Conservation (phyloP, 2,329 filamentous ascomycete species). For the Exophiala calicioides region DNA sequence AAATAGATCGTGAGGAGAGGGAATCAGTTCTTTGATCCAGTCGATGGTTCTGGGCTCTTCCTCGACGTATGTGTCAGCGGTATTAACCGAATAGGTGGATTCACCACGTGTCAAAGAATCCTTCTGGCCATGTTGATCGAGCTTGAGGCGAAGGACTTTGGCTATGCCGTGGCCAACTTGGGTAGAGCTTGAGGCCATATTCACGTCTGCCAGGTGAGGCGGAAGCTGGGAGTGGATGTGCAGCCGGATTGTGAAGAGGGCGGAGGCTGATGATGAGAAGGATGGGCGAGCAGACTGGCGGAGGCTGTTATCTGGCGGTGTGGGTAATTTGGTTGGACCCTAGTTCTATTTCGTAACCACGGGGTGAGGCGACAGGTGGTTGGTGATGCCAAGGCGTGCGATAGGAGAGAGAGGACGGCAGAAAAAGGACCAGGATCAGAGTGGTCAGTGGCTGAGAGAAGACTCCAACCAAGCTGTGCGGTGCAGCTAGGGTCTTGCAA, state of each 20-base stretch:
- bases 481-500: no score
- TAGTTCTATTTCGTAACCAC: neutral
- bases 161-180: conserved; percentile 73
- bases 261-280: neutral
- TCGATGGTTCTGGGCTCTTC: conserved; percentile 73
- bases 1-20: conserved; percentile 55
- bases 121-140: conserved; percentile 59
- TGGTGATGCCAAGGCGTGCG: conserved; percentile 14
- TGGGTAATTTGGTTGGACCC: neutral
- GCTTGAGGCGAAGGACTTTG: conserved; percentile 78
- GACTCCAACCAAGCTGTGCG: no score
- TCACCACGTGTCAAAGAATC: conserved; percentile 74
- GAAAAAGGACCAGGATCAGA: conserved; percentile 2
- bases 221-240: conserved; percentile 9
- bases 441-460: conserved; percentile 11
- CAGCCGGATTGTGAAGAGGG: conserved; percentile 10
- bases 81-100: conserved; percentile 73
- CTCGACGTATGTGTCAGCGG: conserved; percentile 78
- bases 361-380: neutral
- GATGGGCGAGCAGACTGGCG: no score
- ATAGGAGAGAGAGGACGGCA: conserved; percentile 4
- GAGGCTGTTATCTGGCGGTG: no score
- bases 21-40: conserved; percentile 67
- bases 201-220: conserved; percentile 4
- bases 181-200: conserved; percentile 39